These are phyloP conservation scores for Quercus tomentella DNA, from an alignment of 331 rosid species.

Conservation along the genomic window DNA sequence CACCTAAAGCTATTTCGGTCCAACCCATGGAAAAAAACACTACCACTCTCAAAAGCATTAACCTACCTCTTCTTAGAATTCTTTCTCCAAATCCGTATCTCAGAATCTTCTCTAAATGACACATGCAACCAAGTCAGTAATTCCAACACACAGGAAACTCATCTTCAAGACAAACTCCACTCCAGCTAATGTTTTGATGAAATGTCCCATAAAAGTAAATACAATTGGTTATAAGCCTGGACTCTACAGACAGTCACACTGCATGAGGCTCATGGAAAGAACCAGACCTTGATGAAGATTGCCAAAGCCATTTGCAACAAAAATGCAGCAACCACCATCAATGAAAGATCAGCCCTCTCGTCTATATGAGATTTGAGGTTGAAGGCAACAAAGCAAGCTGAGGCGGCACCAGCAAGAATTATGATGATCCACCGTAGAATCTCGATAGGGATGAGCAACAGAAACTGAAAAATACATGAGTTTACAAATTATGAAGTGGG, in stretches of 20 bases:
- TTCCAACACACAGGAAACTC: slow-evolving; percentile 14
- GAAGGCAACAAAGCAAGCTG: slow-evolving; percentile 77
- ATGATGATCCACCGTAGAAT: slow-evolving; percentile 77
- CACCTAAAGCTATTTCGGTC: no score
- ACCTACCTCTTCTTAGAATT: background rate
- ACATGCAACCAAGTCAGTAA: slow-evolving; percentile 7
- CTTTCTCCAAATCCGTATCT: background rate
- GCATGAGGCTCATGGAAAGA: slow-evolving; percentile 66
- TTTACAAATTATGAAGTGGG: background rate
- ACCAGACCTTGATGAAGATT: slow-evolving; percentile 90
- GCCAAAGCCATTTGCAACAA: slow-evolving; percentile 86
- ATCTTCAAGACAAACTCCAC: background rate
- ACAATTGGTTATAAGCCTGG: slow-evolving; percentile 13
- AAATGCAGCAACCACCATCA: slow-evolving; percentile 64
- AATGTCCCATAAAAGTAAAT: slow-evolving; percentile 17
- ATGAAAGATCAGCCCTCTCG: slow-evolving; percentile 47
- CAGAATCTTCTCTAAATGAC: background rate
- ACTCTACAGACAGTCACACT: slow-evolving; percentile 9
- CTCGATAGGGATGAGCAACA: slow-evolving; percentile 83
- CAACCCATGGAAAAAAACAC: background rate
- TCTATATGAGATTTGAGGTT: slow-evolving; percentile 65
- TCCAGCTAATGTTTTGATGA: background rate
- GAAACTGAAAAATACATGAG: slow-evolving; percentile 52
- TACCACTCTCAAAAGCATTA: background rate
- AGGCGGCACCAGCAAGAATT: slow-evolving; percentile 61